Evolutionary conservation across 805 yeast genomes (phyloP), one percentile per base, ranked within the genome.

Genomic region (Hanseniaspora thailandica): DNA sequence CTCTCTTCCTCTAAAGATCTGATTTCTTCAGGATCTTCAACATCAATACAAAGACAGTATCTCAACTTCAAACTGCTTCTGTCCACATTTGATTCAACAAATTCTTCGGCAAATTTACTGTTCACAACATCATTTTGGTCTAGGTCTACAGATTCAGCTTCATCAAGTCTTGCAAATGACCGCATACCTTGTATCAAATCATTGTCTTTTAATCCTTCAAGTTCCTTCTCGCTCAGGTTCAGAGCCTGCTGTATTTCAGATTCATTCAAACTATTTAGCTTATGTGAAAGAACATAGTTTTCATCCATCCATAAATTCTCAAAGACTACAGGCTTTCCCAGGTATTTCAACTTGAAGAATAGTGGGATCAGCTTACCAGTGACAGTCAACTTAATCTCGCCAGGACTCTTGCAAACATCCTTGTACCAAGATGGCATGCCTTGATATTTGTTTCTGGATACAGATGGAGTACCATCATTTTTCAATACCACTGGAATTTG

Each of bases 361-460:
- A 89, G 61, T 0, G 97, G 90, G 0, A 95, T 77, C 4, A 80
- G 69, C 58, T 97, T 71, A 0, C 95, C 74, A 52, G 86, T 75
- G 1, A 85, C 77, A 0, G 93, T 79, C 13, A 93, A 35, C 72
- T 77, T 15, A 41, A 33, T 61, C 86, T 69, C 73, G 13, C 65
- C 55, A 2, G 68, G 65, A 5, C 59, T 56, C 12, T 71, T 67
- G 9, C 67, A 59, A 0, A 72, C 67, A 57, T 79, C 80, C 56
- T 84, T 77, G 65, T 86, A 94, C 99, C 99, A 93, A 58, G 83
- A 83, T 0, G 99, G 99, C 60, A 75, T 86, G 0, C 96, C 97
- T 0, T 95, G 94, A 45, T 86, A 63, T 60, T 78, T 87, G 65
- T 86, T 95, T 25, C 76, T 79, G 26, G 17, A 12, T 52, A 86